Evolutionary conservation across 2,329 filamentous ascomycete genomes (phyloP), one percentile per base, ranked within the genome.

Genomic region (Graphilbum ipis-grandicollis): DNA sequence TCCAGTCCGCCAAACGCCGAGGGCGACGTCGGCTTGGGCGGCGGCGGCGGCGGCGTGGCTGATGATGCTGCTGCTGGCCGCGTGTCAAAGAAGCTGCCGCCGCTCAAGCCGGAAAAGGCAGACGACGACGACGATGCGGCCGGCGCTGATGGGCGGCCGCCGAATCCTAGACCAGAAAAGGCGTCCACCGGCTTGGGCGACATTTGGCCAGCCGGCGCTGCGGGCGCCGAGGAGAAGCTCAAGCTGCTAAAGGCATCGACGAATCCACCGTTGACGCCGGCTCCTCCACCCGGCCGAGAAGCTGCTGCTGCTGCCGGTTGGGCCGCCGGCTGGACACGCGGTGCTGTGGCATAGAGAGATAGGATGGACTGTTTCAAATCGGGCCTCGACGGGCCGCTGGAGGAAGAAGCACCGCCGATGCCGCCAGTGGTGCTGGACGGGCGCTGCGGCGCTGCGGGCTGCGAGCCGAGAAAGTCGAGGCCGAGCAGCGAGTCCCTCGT

Each of bases 311-410:
- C 22, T 19, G 39, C 26, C 17, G 28, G 62, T 36, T 57, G 62
- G 18, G 65, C 58, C 9, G 55, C 58, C 12, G 72, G 64, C 47
- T 81, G 79, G n/a, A 82, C 75, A 51, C 84, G 80, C 2, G 85
- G 80, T 5, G 74, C 73, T 8, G 83, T 80, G 10, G 86, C 84
- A 53, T 98, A 98, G 14, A 98, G 68, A 8, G 90, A 98, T 34
- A 98, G 61, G 42, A 98, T 98, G 3, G 88, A 96, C 56, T 94
- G 88, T 59, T 98, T 98, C 41, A 98, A 63, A 52, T 98, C 90
- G 3, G 88, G 86, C 43, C 90, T 70, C 33, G 85, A 92, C 47
- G 81, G 76, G 12, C 68, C 67, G 15, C 63, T 63, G 5, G 9
- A n/a, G 2, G 33, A 14, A 33, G 70, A 60, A 12, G 75, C 70